These are phyloP conservation scores for Mucor velutinosus DNA, from an alignment of 371 early-diverging fungal species.

Conservation along the genomic window DNA sequence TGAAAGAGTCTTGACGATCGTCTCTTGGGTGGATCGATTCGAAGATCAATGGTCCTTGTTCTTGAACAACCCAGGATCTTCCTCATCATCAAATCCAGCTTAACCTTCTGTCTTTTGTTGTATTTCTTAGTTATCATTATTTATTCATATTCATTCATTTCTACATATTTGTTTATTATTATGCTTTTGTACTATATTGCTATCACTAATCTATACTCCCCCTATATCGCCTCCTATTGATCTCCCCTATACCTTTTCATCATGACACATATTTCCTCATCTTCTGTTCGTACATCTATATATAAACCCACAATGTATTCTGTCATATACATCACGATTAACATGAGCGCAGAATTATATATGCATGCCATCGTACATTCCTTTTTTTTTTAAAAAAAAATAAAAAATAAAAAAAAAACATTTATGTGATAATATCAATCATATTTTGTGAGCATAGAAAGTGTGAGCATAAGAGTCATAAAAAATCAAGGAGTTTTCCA, in stretches of 20 bases:
- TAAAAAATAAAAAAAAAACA: background rate
- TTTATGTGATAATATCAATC: background rate
- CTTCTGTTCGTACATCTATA: no score
- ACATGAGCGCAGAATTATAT: background rate
- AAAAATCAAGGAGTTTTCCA: no score
- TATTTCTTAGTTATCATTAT: conserved; percentile 15
- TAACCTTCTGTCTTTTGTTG: conserved; percentile 6
- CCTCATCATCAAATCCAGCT: conserved; percentile 2
- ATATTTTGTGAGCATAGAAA: background rate
- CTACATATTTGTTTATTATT: background rate
- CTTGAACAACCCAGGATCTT: conserved; percentile 1
- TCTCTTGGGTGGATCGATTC: conserved; percentile 46
- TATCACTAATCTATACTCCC: no score
- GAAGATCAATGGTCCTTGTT: conserved; percentile 33
- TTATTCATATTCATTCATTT: background rate
- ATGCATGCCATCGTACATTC: background rate
- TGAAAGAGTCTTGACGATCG: conserved; percentile 44
- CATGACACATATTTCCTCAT: no score
- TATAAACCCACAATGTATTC: background rate
- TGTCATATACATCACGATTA: background rate
- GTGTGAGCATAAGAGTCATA: background rate
- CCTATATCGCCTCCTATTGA: no score
- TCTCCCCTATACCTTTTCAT: no score
- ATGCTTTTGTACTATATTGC: no score
- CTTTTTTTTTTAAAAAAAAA: no score